Evolutionary conservation across 164 flowering plant genomes (phyloP), one percentile per base, ranked within the genome.

Genomic region (Buxus sempervirens): DNA sequence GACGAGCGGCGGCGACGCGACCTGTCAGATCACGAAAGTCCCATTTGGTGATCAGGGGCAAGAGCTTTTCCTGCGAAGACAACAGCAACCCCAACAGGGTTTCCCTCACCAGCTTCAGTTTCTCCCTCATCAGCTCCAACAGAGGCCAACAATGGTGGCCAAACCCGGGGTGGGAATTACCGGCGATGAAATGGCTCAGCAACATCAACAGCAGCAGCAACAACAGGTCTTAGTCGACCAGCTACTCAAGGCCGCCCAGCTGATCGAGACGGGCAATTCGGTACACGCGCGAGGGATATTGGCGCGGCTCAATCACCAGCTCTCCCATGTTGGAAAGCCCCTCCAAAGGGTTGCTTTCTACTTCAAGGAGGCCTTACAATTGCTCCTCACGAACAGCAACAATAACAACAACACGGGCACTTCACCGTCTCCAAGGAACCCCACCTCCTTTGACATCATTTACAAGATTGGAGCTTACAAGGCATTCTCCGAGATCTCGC

Each of bases 261-360:
- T 90, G 80, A 83, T 89, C 67, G 93, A 87, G 77, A 68, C 84
- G 22, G 98, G 98, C 68, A 88, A 93, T 67, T 78, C 78, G 45
- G 81, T 82, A 79, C 90, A 79, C 89, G 97, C 97, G 91, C 96
- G 88, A 82, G 97, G 81, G 99, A 96, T 96, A 96, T 96, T 96
- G 99, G 99, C 99, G 97, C 98, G 98, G 99, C 98, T 95, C 98
- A 95, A 95, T 95, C 98, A 95, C 87, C 98, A 92, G 87, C 92
- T 89, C 85, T 85, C 93, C 69, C 92, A 86, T 0, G 69, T 76
- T 36, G 92, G 90, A 70, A 89, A 90, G 88, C 91, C 97, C 74
- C 78, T 88, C 24, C 69, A 75, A 2, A 79, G 95, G 86, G 93
- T 90, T 57, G 91, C 97, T 79, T 89, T 85, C 79, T 91, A 84